These are phyloP conservation scores for Basipetospora chlamydospora DNA, from an alignment of 2,329 filamentous ascomycete genomes.

Conservation along the genomic window DNA sequence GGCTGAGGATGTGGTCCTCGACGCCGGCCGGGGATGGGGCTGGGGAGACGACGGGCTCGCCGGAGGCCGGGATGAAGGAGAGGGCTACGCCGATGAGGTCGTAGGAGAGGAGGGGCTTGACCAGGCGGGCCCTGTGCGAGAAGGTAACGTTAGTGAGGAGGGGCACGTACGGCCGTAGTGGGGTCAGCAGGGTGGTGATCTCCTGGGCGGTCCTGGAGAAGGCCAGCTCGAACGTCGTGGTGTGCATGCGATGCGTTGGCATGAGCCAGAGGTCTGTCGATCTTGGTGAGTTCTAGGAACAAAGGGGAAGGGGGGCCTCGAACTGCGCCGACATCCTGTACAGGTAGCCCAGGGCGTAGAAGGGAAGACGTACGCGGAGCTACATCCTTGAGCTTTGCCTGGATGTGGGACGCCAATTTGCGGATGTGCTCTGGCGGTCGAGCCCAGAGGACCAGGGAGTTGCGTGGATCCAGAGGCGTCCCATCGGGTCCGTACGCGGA, in stretches of 20 bases:
- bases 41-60: slow-evolving; percentile 31
- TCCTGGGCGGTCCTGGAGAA: slow-evolving; percentile 60
- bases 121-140: slow-evolving; percentile 54
- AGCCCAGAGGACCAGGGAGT: slow-evolving; percentile 83
- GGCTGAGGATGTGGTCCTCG: background rate
- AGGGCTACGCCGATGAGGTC: slow-evolving; percentile 76
- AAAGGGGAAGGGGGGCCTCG: background rate
- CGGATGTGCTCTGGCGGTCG: slow-evolving; percentile 62
- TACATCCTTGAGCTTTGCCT: slow-evolving; percentile 46
- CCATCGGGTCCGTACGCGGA: slow-evolving; percentile 50
- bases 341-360: background rate
- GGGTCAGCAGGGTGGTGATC: slow-evolving; percentile 46
- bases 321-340: too few species aligned
- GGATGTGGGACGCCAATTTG: slow-evolving; percentile 51
- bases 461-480: slow-evolving; percentile 53
- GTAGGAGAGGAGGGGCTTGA: slow-evolving; percentile 72
- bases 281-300: background rate
- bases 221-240: slow-evolving; percentile 74
- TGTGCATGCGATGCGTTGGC: slow-evolving; percentile 63
- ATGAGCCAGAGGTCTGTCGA: slow-evolving; percentile 67
- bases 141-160: slow-evolving; percentile 52
- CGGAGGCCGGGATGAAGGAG: slow-evolving; percentile 69
- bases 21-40: background rate
- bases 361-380: slow-evolving; percentile 49
- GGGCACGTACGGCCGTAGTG: slow-evolving; percentile 40